Evolutionary conservation across 2,329 filamentous ascomycete genomes (phyloP).

Genomic region (Aureobasidium sp.): DNA sequence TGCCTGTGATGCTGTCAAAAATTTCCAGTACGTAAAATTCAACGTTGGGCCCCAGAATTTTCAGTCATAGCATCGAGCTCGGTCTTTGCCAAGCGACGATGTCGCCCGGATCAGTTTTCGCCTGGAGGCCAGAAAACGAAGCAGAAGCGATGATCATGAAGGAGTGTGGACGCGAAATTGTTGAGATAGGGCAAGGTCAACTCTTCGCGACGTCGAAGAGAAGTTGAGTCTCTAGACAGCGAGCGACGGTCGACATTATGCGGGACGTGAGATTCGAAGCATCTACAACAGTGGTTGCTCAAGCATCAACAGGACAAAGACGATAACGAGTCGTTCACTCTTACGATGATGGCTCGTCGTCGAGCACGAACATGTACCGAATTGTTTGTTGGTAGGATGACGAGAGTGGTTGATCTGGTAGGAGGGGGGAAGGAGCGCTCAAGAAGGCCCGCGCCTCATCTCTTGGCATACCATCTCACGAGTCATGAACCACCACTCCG

Average conservation of each 20-base stretch:
- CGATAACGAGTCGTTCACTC: background rate
- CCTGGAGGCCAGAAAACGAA: background rate
- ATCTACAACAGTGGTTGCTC: background rate
- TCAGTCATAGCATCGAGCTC: background rate
- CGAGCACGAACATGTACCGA: background rate
- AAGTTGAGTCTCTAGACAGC: conserved; percentile 1
- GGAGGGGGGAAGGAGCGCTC: background rate
- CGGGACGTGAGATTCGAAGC: background rate
- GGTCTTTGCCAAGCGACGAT: background rate
- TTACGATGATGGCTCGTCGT: background rate
- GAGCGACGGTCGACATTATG: background rate
- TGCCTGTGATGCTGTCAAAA: conserved; percentile 3
- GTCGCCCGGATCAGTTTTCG: background rate
- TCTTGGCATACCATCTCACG: background rate
- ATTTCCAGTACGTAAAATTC: conserved; percentile 7
- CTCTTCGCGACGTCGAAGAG: background rate
- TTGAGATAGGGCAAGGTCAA: background rate
- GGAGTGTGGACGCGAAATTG: background rate
- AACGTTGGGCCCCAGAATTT: conserved; percentile 5
- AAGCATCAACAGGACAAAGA: background rate
- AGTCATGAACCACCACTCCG: background rate
- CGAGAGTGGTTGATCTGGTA: too few relatives aligned
- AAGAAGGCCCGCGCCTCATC: background rate
- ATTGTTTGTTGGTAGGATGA: too few relatives aligned
- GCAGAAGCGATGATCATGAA: background rate